Percentiles rank a stretch among this genome's conserved stretches.
These are phyloP conservation scores for Serpula lacrymans DNA, from an alignment of 768 basidiomycete genomes.

Conservation along the genomic window DNA sequence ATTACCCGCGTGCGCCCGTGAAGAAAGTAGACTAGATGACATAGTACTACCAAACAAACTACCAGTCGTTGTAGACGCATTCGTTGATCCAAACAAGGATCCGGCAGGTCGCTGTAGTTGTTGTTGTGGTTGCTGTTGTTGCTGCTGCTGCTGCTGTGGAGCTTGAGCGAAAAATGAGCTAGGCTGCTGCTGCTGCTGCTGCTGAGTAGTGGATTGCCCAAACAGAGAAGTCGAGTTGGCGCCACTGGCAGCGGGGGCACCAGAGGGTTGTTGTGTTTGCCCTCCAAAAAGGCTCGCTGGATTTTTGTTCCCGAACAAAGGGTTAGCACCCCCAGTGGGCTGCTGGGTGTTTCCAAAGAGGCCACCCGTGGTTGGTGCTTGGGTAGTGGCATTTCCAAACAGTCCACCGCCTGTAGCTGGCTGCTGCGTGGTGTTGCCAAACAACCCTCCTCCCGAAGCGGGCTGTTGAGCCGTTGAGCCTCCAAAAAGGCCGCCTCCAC, in stretches of 20 bases:
- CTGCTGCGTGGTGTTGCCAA: conserved; percentile 16
- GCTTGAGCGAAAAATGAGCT: conserved; percentile 18
- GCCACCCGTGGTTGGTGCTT: conserved; percentile 16
- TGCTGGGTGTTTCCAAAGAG: conserved; percentile 22
- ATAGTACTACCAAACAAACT: conserved; percentile 34
- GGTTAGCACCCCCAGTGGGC: conserved; percentile 17
- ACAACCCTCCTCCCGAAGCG: conserved; percentile 9
- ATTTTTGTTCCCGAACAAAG: conserved; percentile 34
- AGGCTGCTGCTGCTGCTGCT: conserved; percentile 15
- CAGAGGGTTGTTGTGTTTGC: conserved; percentile 26
- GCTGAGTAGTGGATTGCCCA: conserved; percentile 18
- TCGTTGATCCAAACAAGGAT: conserved; percentile 30
- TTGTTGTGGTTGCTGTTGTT: no score
- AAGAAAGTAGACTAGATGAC: conserved; percentile 35
- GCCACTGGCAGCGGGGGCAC: conserved; percentile 5
- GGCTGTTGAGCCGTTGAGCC: conserved; percentile 9
- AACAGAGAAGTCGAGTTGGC: conserved; percentile 25
- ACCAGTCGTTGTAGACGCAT: conserved; percentile 22
- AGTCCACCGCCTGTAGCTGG: conserved; percentile 17
- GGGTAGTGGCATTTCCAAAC: conserved; percentile 24
- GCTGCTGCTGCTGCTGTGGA: conserved; percentile 19
- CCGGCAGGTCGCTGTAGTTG: conserved; percentile 15
- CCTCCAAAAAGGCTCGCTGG: conserved; percentile 24
- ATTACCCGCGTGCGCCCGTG: conserved; percentile 31
- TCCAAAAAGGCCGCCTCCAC: conserved; percentile 16